Conservation (phyloP, 2,329 filamentous ascomycete species). For the Aspergillus sp. region DNA sequence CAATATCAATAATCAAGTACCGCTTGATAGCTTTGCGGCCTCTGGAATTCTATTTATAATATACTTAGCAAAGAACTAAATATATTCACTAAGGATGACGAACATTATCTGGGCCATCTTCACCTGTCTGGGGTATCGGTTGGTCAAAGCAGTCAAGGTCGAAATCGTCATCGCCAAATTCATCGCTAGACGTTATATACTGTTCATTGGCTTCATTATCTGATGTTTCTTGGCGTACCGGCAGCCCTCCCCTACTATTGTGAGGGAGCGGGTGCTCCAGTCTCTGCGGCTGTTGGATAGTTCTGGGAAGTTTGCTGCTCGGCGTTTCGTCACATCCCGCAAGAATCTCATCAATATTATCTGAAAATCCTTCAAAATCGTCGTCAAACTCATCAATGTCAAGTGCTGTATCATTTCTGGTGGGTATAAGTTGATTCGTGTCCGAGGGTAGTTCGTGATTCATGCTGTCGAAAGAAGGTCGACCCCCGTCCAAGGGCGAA, state of each 20-base stretch:
- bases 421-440: background rate
- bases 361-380: slow-evolving; percentile 65
- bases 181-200: slow-evolving; percentile 64
- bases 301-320: slow-evolving; percentile 20
- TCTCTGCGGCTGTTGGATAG: slow-evolving; percentile 20
- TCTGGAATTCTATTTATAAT: slow-evolving; percentile 68
- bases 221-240: slow-evolving; percentile 1
- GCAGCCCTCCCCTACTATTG: background rate
- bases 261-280: slow-evolving; percentile 19
- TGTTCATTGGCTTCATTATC: slow-evolving; percentile 23
- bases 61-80: slow-evolving; percentile 63
- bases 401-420: slow-evolving; percentile 8
- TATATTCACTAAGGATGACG: slow-evolving; percentile 45
- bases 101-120: slow-evolving; percentile 74
- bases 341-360: slow-evolving; percentile 62
- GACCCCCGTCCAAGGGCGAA: background rate
- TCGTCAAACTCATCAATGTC: slow-evolving; percentile 68
- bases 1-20: slow-evolving; percentile 77
- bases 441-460: background rate
- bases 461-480: background rate
- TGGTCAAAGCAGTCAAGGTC: slow-evolving; percentile 69
- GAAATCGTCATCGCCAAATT: slow-evolving; percentile 70
- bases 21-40: slow-evolving; percentile 76
- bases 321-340: slow-evolving; percentile 57
- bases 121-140: slow-evolving; percentile 61